Evolutionary conservation across 352 stramenopile genomes (phyloP).

Genomic region (Globisporangium cystogenes): DNA sequence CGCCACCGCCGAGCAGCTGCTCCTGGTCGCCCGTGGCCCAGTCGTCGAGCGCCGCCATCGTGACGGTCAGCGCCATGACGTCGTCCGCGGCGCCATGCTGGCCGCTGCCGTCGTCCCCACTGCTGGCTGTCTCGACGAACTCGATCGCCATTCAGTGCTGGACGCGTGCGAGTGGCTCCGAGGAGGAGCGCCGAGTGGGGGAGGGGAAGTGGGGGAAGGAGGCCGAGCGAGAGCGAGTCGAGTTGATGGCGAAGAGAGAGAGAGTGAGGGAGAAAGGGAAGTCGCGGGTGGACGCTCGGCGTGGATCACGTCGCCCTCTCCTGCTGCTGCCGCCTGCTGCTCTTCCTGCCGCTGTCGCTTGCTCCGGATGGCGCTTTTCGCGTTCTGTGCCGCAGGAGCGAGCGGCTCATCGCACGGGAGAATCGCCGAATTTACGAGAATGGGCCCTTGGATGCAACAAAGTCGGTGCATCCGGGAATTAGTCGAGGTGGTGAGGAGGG

Average conservation of each 20-base stretch:
- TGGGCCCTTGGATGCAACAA: no score
- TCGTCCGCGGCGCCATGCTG: constrained; percentile 11
- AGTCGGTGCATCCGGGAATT: no score
- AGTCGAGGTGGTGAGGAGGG: no score
- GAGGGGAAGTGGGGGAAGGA: not conserved
- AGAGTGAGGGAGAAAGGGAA: not conserved
- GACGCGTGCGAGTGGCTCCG: constrained; percentile 3
- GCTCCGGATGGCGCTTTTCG: not conserved
- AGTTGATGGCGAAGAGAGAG: not conserved
- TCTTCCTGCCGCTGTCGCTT: not conserved
- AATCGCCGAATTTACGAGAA: not conserved
- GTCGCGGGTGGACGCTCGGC: not conserved
- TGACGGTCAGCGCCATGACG: not conserved
- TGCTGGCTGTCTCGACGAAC: constrained; percentile 10
- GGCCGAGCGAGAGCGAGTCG: not conserved
- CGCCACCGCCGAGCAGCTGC: constrained; percentile 5
- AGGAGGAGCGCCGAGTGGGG: not conserved
- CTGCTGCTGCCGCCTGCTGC: not conserved
- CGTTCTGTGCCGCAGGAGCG: not conserved
- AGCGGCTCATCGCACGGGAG: not conserved
- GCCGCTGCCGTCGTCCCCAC: constrained; percentile 2
- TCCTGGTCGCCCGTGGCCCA: constrained; percentile 14
- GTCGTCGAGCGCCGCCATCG: constrained; percentile 20
- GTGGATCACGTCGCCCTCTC: not conserved
- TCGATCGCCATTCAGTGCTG: constrained; percentile 14